Percentiles rank a stretch among this genome's conserved stretches.
phyloP scores from a whole-genome alignment of 495 filamentous ascomycete species.

The Penicillium dipodomyicola region DNA sequence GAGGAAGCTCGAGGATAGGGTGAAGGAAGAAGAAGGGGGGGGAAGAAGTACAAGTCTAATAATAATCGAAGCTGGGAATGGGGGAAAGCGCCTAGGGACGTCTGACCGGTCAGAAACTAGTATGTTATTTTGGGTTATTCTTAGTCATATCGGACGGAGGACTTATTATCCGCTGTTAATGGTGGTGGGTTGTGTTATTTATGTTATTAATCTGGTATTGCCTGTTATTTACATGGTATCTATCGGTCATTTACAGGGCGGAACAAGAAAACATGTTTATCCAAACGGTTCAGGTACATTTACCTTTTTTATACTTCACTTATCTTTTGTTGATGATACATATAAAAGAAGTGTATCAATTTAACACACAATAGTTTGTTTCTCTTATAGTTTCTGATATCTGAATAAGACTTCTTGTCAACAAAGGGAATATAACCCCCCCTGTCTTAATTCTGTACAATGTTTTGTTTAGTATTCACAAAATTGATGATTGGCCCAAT shows the following conservation, averaged over 20 bases:
- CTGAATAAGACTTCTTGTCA: not conserved
- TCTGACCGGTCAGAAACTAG: slow-evolving; percentile 15
- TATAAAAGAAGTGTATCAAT: not conserved
- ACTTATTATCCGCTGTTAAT: not conserved
- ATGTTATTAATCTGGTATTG: not conserved
- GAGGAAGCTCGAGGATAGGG: slow-evolving; percentile 3
- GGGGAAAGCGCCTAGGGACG: slow-evolving; percentile 8
- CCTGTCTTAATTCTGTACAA: not conserved
- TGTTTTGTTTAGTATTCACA: not conserved
- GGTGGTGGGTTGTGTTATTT: slow-evolving; percentile 1
- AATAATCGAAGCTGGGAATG: slow-evolving; percentile 21
- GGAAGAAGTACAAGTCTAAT: slow-evolving; percentile 24
- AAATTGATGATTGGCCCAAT: slow-evolving; percentile 6
- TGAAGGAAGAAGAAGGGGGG: slow-evolving; percentile 17
- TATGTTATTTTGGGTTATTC: slow-evolving; percentile 9
- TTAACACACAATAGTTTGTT: not conserved
- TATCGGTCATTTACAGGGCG: not conserved
- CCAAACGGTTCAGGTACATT: not conserved
- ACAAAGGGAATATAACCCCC: not conserved
- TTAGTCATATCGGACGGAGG: not conserved
- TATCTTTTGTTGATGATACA: not conserved
- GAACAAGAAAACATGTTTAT: not conserved
- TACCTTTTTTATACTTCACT: not conserved
- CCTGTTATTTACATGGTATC: not conserved
- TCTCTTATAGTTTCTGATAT: not conserved